Evolutionary conservation across 2,329 filamentous ascomycete species (phyloP), one percentile per base, ranked within the genome.

Genomic region (Talaromyces sp.): DNA sequence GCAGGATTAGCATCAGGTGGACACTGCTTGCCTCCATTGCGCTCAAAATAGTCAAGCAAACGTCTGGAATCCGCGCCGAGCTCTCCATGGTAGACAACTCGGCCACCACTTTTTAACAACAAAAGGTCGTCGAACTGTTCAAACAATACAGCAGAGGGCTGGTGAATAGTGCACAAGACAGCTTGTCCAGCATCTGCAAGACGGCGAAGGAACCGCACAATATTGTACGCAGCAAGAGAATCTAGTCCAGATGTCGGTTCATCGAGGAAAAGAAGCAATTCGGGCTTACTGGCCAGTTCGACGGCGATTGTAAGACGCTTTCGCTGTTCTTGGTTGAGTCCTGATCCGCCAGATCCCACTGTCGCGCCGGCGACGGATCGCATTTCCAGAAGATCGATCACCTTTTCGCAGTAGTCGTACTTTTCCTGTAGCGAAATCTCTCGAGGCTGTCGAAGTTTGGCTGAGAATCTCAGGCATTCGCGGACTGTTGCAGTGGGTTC

Each of bases 161-260:
- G 92, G 72, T 96, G 92, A 64, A 96, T 96, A 0, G 92, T 96
- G 76, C 91, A 95, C 3, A 96, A 82, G 66, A 96, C 91, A 10
- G 91, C 91, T 71, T 96, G 92, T 1, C 91, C 92, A 2, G 89
- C 88, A n/a, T 85, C 82, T 1, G 85, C 83, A 1, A 88, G 76
- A 66, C 86, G 86, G 3, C 83, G 79, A 8, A 88, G 73, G 63
- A 88, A 85, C 0, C 83, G 79, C 2, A 86, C 79, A 62, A 87
- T 87, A 64, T 86, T 85, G 65, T 83, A 87, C 0, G 88, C 88
- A 5, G 87, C 86, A 58, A 88, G 83, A 2, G 86, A 87, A 65
- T 91, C 88, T 0, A 91, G 78, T 19, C 85, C 85, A 0, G 82
- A 85, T 0, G 85, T 87, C 0, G 85, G 85, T 63, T 87, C 85